Evolutionary conservation across 2,329 filamentous ascomycete species (phyloP), one percentile per base, ranked within the genome.

Genomic region (Apiospora hydei): DNA sequence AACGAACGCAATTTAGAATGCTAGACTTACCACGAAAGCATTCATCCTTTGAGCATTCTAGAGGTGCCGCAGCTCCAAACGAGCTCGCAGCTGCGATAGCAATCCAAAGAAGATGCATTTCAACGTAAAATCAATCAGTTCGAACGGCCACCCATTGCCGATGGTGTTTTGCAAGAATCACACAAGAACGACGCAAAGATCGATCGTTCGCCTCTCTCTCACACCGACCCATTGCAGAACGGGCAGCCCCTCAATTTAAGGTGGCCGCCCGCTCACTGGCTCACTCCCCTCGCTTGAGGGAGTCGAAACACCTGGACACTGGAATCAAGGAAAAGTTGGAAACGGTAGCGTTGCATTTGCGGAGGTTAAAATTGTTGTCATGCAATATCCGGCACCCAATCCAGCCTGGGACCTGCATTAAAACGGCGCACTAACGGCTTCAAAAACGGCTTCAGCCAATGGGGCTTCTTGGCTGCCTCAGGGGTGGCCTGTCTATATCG

Each of bases 241-340:
- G 34, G 67, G 68, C 47, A 21, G 68, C 26, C n/a, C 47, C 68
- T 69, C 68, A 47, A 24, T 69, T 53, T 69, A 53, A 44, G 34
- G 38, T 34, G 24, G 1, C 18, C 16, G 13, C 38, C 11, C 1
- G 30, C 21, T 14, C 8, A 24, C 2, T n/a, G 10, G 38, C 64
- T 21, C 14, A 18, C 30, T 53, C 67, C 18, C 53, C 10, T 68
- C 66, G 14, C 13, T 13, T 10, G 21, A 11, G 4, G 41, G 21
- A 41, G 34, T 34, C 34, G 68, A 38, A 21, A 57, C 46, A 24
- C 21, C 11, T 24, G 26, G 26, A 3, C 26, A 30, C 26, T 30
- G 21, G 26, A 69, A 69, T 51, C 68, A 69, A 38, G 68, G 68
- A 69, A 69, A 69, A 53, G 44, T 69, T 69, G 67, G 67, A 69